Evolutionary conservation across 805 yeast genomes (phyloP).

Genomic region (Priceomyces medius): DNA sequence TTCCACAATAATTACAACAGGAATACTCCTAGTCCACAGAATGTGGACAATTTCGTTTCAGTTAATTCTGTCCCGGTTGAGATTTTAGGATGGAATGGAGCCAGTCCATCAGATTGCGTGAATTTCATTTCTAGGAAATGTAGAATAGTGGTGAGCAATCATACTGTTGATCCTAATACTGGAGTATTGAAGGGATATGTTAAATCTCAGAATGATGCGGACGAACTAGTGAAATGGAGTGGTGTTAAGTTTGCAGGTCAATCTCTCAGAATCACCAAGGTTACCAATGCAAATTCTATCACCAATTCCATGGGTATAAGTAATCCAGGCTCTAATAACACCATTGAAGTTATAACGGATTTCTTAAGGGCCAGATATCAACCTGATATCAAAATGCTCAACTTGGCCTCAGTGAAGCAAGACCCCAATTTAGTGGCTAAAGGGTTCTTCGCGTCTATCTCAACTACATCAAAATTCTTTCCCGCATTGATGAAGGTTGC

Average conservation of each 20-base stretch:
- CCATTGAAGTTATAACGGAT: slow-evolving; percentile 60
- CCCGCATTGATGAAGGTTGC: slow-evolving; percentile 88
- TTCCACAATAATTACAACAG: slow-evolving; percentile 15
- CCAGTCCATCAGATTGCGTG: slow-evolving; percentile 64
- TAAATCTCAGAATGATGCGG: slow-evolving; percentile 53
- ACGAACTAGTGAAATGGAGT: slow-evolving; percentile 55
- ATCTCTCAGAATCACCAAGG: slow-evolving; percentile 52
- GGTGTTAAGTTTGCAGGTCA: slow-evolving; percentile 86
- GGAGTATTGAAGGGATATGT: slow-evolving; percentile 63
- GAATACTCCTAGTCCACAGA: slow-evolving; percentile 17
- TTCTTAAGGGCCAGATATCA: slow-evolving; percentile 70
- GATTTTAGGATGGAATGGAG: slow-evolving; percentile 80
- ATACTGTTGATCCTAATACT: slow-evolving; percentile 46
- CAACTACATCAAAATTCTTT: slow-evolving; percentile 77
- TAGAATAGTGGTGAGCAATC: slow-evolving; percentile 52
- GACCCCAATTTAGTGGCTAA: slow-evolving; percentile 59
- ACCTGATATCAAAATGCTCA: slow-evolving; percentile 60
- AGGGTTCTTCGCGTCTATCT: slow-evolving; percentile 63
- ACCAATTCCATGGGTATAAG: slow-evolving; percentile 12
- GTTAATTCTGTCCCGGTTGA: slow-evolving; percentile 52
- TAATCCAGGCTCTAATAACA: slow-evolving; percentile 22
- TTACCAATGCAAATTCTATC: slow-evolving; percentile 15
- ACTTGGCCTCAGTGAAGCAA: slow-evolving; percentile 60
- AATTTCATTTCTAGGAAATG: slow-evolving; percentile 70
- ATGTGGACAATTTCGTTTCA: slow-evolving; percentile 26